phyloP scores from a whole-genome alignment of 805 yeast species.

The Suhomyces vadensis region DNA sequence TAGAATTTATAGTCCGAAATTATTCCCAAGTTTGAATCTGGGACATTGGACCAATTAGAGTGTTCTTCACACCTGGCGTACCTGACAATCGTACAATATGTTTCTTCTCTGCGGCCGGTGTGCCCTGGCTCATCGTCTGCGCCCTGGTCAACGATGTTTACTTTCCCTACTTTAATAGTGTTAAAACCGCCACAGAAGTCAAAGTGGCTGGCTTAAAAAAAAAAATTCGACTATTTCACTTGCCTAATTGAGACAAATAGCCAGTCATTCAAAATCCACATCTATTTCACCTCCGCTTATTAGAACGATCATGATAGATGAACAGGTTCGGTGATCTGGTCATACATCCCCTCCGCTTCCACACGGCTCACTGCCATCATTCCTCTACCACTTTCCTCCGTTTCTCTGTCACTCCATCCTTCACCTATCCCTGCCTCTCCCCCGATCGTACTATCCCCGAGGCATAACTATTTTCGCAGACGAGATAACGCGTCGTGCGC shows the following conservation, averaged over 20 bases:
- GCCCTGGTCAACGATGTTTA: background rate
- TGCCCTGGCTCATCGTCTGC: constrained; percentile 3
- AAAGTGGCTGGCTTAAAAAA: constrained; percentile 5
- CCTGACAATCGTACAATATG: too few species aligned
- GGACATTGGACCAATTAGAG: too few species aligned
- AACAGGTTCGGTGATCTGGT: background rate
- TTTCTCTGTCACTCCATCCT: background rate
- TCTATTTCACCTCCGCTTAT: background rate
- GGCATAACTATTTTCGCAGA: background rate
- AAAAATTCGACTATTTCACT: constrained; percentile 5
- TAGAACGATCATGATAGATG: background rate
- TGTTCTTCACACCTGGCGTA: background rate
- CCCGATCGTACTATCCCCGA: constrained; percentile 1
- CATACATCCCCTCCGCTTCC: background rate
- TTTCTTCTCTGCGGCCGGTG: background rate
- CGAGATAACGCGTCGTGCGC: constrained; percentile 6
- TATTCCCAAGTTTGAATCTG: too few species aligned
- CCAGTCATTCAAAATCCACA: constrained; percentile 1
- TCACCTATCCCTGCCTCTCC: background rate
- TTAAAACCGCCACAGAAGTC: constrained; percentile 1
- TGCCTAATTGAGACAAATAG: constrained; percentile 11
- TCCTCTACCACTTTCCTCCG: background rate
- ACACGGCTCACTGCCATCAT: background rate
- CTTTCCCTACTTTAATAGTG: background rate
- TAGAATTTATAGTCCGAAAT: too few species aligned